phyloP scores from a whole-genome alignment of 1,139 yeast species.

The Candida albicans region DNA sequence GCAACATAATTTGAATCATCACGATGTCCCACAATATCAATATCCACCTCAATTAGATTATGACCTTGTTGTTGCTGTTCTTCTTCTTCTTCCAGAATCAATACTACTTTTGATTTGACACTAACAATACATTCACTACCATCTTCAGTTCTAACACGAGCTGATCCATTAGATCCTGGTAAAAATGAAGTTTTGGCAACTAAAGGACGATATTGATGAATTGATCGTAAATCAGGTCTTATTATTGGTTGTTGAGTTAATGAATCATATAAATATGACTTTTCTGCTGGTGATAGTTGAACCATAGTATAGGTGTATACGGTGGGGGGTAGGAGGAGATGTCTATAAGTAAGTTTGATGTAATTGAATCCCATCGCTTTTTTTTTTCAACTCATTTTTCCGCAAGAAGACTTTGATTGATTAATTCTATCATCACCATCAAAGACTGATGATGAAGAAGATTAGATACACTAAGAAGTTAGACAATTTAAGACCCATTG shows the following conservation, averaged over 20 bases:
- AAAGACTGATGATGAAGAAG: neutral
- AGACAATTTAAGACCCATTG: neutral
- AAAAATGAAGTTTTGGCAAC: constrained; percentile 80
- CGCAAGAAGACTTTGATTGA: too few species aligned
- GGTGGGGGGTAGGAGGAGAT: too few species aligned
- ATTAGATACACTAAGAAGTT: neutral
- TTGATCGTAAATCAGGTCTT: constrained; percentile 79
- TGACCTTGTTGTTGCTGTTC: constrained; percentile 25
- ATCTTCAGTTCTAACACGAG: constrained; percentile 79
- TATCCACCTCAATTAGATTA: constrained; percentile 66
- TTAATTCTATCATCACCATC: too few species aligned
- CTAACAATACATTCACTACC: constrained; percentile 94
- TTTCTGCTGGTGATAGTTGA: constrained; percentile 84
- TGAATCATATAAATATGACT: constrained; percentile 76
- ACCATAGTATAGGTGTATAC: constrained; percentile 25
- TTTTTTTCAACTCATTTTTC: too few species aligned
- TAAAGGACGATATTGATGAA: constrained; percentile 77
- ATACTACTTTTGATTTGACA: constrained; percentile 81
- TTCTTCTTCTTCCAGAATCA: constrained; percentile 19
- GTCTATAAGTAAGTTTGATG: too few species aligned
- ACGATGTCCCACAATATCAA: constrained; percentile 70
- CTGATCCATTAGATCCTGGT: constrained; percentile 89
- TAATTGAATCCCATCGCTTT: too few species aligned
- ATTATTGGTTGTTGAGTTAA: constrained; percentile 60
- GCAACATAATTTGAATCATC: constrained; percentile 67